These are phyloP conservation scores for Sugiyamaella valdiviana DNA, from an alignment of 805 yeast species.

Conservation along the genomic window DNA sequence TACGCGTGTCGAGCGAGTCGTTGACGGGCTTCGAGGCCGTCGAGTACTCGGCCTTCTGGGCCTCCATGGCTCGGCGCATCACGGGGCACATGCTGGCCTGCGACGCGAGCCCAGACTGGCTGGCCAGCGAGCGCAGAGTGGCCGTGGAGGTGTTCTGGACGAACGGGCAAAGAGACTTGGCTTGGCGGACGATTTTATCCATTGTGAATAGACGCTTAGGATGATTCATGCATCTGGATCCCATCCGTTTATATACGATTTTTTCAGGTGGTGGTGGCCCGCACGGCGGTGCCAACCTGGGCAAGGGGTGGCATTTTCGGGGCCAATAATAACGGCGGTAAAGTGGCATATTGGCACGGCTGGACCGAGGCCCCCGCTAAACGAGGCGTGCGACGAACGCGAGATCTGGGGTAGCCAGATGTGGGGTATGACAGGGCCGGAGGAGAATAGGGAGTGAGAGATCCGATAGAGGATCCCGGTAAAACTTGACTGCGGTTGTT, in stretches of 20 bases:
- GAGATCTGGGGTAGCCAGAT: background rate
- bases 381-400: background rate
- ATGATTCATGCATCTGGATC: background rate
- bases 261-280: too few species aligned
- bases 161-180: constrained; percentile 80
- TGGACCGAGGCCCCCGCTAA: background rate
- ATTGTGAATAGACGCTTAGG: constrained; percentile 33
- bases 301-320: too few species aligned
- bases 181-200: constrained; percentile 75
- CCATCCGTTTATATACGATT: background rate
- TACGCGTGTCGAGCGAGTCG: constrained; percentile 3
- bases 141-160: constrained; percentile 53
- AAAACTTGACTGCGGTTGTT: too few species aligned
- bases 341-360: too few species aligned
- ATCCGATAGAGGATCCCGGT: too few species aligned
- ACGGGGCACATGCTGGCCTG: constrained; percentile 83
- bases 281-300: too few species aligned
- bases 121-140: constrained; percentile 52
- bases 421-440: too few species aligned
- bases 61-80: constrained; percentile 70
- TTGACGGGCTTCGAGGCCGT: constrained; percentile 37
- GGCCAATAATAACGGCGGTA: too few species aligned
- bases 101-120: constrained; percentile 36
- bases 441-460: too few species aligned
- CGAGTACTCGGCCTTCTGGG: constrained; percentile 22